Evolutionary conservation across 352 stramenopile species (phyloP).

Genomic region (Phytophthora cajani): DNA sequence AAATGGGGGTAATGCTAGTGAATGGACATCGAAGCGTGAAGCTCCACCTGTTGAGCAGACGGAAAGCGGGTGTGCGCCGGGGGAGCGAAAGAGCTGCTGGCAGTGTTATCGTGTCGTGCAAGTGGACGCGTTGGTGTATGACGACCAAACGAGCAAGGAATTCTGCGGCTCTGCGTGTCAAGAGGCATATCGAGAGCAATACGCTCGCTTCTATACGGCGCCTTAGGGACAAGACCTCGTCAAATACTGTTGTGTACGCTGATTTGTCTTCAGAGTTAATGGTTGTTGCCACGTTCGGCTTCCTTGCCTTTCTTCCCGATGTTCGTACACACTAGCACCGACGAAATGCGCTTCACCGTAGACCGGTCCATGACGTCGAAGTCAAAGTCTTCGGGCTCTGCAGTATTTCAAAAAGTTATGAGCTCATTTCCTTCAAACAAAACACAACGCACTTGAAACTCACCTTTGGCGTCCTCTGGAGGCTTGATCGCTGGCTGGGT

Average conservation of each 20-base stretch:
- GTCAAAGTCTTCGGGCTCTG: constrained; percentile 63
- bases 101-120: constrained; percentile 76
- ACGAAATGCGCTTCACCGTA: constrained; percentile 83
- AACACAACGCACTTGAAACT: background rate
- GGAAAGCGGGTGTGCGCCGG: constrained; percentile 55
- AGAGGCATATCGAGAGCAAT: constrained; percentile 51
- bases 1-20: constrained; percentile 18
- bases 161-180: constrained; percentile 65
- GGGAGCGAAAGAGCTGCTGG: constrained; percentile 75
- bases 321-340: constrained; percentile 67
- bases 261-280: background rate
- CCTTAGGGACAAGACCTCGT: background rate
- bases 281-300: background rate
- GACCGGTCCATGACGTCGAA: constrained; percentile 82
- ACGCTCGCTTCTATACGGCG: constrained; percentile 58
- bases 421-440: background rate
- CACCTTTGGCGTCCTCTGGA: constrained; percentile 44
- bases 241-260: background rate
- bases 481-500: constrained; percentile 17
- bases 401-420: background rate
- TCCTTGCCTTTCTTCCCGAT: constrained; percentile 62
- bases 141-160: constrained; percentile 48
- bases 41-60: constrained; percentile 40
- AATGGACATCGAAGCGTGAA: constrained; percentile 1
- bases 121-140: constrained; percentile 48